Conservation (phyloP, 495 filamentous ascomycete species). For the Patellaria atrata region DNA sequence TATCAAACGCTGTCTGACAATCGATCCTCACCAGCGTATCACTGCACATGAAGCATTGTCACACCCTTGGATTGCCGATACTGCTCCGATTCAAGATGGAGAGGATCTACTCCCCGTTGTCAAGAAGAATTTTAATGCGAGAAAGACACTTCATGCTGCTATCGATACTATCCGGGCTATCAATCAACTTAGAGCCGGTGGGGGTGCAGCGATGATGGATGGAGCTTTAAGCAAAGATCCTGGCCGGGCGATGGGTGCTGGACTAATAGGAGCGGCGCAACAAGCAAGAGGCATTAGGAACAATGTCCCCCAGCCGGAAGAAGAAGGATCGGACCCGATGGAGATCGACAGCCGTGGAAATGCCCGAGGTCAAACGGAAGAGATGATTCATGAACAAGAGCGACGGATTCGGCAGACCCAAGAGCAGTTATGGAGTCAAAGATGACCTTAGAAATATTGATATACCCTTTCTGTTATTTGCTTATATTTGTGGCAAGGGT, state of each 20-base stretch:
- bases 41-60: slow-evolving; percentile 88
- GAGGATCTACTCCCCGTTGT: slow-evolving; percentile 79
- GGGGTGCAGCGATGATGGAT: slow-evolving; percentile 66
- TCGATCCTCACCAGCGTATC: slow-evolving; percentile 73
- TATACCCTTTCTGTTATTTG: no score
- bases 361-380: slow-evolving; percentile 48
- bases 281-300: slow-evolving; percentile 22
- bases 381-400: slow-evolving; percentile 49
- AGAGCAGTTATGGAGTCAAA: slow-evolving; percentile 42
- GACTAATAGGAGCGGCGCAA: slow-evolving; percentile 22
- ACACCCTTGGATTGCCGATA: slow-evolving; percentile 69
- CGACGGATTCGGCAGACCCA: slow-evolving; percentile 45
- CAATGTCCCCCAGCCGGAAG: slow-evolving; percentile 16
- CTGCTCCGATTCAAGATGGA: slow-evolving; percentile 28
- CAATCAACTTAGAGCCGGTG: slow-evolving; percentile 84
- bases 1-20: slow-evolving; percentile 75
- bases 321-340: slow-evolving; percentile 26
- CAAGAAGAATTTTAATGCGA: slow-evolving; percentile 98
- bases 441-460: slow-evolving; percentile 15
- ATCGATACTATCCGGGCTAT: slow-evolving; percentile 98
- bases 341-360: slow-evolving; percentile 44
- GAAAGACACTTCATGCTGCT: slow-evolving; percentile 83
- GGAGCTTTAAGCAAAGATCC: slow-evolving; percentile 52
- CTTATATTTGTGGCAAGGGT: no score
- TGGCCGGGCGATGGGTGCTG: slow-evolving; percentile 32